Evolutionary conservation across 225 moss, liverwort and hornwort species (phyloP).

Genomic region (Climacium dendroides): DNA sequence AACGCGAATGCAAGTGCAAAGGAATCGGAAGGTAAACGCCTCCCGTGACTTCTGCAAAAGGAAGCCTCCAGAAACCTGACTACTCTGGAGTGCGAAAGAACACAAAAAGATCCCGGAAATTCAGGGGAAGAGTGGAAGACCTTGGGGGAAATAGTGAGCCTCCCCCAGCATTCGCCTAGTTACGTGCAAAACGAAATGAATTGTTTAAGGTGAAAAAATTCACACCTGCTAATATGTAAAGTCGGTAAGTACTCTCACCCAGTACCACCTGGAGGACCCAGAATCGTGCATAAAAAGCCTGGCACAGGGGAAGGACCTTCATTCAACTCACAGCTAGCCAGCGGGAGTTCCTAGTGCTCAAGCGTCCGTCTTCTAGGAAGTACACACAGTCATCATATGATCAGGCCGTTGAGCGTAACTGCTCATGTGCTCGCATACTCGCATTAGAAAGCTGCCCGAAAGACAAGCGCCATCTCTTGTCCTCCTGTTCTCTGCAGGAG

Average conservation of each 20-base stretch:
- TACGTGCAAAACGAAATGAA: not conserved
- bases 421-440: slow-evolving; percentile 2
- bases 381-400: not conserved
- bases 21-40: not conserved
- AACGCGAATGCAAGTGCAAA: not conserved
- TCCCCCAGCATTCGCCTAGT: not conserved
- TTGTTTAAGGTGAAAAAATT: not conserved
- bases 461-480: not conserved
- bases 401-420: not conserved
- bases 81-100: not conserved
- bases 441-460: not conserved
- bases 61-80: not conserved
- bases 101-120: not conserved
- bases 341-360: not conserved
- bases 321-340: not conserved
- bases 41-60: not conserved
- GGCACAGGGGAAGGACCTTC: not conserved
- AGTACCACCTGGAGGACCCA: not conserved
- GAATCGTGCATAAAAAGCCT: not conserved
- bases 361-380: not conserved
- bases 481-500: not conserved
- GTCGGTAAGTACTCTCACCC: slow-evolving; percentile 9
- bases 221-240: not conserved
- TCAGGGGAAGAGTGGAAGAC: not conserved
- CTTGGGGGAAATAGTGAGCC: not conserved